Evolutionary conservation across 2,329 filamentous ascomycete genomes (phyloP).

Genomic region (Cryoendolithus antarcticus): DNA sequence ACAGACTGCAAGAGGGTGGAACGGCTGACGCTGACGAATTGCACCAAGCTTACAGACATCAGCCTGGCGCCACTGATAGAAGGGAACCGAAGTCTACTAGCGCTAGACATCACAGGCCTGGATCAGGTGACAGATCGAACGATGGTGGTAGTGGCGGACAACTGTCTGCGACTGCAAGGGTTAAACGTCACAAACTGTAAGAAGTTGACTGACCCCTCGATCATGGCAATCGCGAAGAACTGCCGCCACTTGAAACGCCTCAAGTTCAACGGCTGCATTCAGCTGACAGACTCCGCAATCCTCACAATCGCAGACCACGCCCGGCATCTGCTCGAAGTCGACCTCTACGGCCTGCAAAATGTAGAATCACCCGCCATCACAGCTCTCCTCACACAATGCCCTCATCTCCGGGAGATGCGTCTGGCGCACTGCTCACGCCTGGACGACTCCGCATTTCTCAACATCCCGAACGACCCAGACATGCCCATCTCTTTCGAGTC

Average conservation of each 20-base stretch:
- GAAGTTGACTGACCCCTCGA: conserved; percentile 73
- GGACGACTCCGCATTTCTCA: conserved; percentile 76
- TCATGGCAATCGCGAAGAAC: conserved; percentile 65
- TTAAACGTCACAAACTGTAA: conserved; percentile 83
- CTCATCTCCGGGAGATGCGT: conserved; percentile 81
- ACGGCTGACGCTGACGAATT: conserved; percentile 83
- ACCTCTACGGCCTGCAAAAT: conserved; percentile 72
- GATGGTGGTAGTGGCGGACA: conserved; percentile 62
- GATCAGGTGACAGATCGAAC: conserved; percentile 70
- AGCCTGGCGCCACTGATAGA: conserved; percentile 70
- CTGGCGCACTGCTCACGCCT: conserved; percentile 76
- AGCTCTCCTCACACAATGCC: conserved; percentile 63
- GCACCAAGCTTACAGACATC: conserved; percentile 68
- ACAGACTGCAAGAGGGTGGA: conserved; percentile 81
- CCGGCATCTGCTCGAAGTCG: conserved; percentile 89
- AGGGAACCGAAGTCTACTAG: conserved; percentile 69
- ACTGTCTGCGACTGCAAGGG: conserved; percentile 78
- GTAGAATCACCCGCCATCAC: conserved; percentile 78
- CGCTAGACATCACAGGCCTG: conserved; percentile 78
- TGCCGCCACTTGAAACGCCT: conserved; percentile 85
- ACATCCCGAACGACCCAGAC: conserved; percentile 52
- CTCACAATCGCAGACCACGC: conserved; percentile 79
- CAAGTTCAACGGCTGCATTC: conserved; percentile 86
- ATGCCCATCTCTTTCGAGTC: conserved; percentile 53
- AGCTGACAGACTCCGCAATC: conserved; percentile 71